These are phyloP conservation scores for Coemansia sp. DNA, from an alignment of 192 early-diverging fungal species.

Conservation along the genomic window DNA sequence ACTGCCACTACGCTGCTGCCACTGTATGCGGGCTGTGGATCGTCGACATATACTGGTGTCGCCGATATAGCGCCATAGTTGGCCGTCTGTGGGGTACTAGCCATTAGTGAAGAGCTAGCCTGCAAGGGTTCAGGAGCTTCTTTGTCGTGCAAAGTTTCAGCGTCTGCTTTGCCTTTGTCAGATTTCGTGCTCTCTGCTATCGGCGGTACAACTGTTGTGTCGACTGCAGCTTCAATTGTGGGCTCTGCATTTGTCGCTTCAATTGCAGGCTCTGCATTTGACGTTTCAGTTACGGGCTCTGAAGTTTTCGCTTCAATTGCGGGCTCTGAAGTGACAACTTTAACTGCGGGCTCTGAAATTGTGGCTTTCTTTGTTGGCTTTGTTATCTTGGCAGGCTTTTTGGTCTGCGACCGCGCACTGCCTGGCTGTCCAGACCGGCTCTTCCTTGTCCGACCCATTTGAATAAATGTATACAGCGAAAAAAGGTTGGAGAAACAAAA, in stretches of 20 bases:
- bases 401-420: not conserved
- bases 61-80: conserved; percentile 19
- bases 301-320: not conserved
- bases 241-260: too few relatives aligned
- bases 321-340: too few relatives aligned
- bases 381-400: not conserved
- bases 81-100: not conserved
- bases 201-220: too few relatives aligned
- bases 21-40: not conserved
- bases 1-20: not conserved
- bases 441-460: not conserved
- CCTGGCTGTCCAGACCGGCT: not conserved
- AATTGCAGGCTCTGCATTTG: too few relatives aligned
- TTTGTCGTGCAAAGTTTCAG: too few relatives aligned
- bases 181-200: too few relatives aligned
- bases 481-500: not conserved
- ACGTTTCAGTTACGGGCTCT: not conserved
- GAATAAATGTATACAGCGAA: not conserved
- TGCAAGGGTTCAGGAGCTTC: not conserved
- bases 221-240: not conserved
- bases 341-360: not conserved
- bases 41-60: not conserved
- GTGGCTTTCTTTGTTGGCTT: not conserved
- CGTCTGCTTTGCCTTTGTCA: too few relatives aligned
- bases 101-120: not conserved